Evolutionary conservation across 2,329 filamentous ascomycete genomes (phyloP).

Genomic region (Claviceps humidiphila): DNA sequence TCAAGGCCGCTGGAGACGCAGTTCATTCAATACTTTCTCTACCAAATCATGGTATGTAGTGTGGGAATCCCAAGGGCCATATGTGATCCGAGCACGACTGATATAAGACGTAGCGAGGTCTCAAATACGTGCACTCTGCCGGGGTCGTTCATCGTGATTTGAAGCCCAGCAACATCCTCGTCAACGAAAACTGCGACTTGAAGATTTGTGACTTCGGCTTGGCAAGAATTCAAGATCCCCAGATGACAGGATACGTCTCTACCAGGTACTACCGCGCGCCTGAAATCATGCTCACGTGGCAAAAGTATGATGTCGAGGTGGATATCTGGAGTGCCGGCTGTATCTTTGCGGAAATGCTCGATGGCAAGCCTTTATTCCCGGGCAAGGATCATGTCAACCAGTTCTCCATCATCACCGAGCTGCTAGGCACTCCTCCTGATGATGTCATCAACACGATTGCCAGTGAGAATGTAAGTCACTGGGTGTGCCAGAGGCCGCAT

Average conservation of each 20-base stretch:
- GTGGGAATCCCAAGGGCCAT: not conserved
- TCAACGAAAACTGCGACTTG: conserved; percentile 98
- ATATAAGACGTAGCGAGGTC: conserved; percentile 52
- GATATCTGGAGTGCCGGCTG: conserved; percentile 99
- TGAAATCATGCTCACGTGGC: conserved; percentile 99
- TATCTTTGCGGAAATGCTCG: conserved; percentile 98
- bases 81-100: conserved; percentile 2
- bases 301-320: conserved; percentile 98
- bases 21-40: conserved; percentile 99
- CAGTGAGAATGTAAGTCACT: conserved; percentile 71
- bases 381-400: conserved; percentile 99
- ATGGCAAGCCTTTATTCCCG: conserved; percentile 94
- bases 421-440: conserved; percentile 89
- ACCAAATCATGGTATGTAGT: conserved; percentile 75
- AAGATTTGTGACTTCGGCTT: conserved; percentile 99
- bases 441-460: conserved; percentile 98
- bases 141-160: conserved; percentile 95
- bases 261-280: conserved; percentile 97
- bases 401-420: conserved; percentile 97
- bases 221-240: conserved; percentile 93
- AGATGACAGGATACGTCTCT: conserved; percentile 99
- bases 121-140: conserved; percentile 98
- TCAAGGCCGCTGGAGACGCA: conserved; percentile 96
- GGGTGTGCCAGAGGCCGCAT: not conserved
- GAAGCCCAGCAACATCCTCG: conserved; percentile 97